phyloP scores from a whole-genome alignment of 345 rosid genomes.

The Salix dunnii region DNA sequence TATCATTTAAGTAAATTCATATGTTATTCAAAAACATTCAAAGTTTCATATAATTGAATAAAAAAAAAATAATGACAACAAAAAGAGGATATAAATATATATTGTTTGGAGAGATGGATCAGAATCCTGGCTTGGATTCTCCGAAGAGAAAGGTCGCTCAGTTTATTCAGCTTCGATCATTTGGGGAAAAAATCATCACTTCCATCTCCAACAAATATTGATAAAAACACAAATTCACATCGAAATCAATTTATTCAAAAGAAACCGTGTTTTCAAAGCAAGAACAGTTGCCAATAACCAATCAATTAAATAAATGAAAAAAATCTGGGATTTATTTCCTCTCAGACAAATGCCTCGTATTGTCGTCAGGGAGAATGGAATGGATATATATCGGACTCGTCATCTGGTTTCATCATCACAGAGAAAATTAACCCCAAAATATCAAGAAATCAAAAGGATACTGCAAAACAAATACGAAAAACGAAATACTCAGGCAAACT shows the following conservation, averaged over 20 bases:
- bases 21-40: too few species aligned
- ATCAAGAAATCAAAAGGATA: too few species aligned
- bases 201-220: neutral
- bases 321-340: neutral
- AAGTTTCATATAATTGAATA: too few species aligned
- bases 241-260: neutral
- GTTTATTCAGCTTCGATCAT: slow-evolving; percentile 1
- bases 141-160: neutral
- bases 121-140: neutral
- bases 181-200: neutral
- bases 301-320: too few species aligned
- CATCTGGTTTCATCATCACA: neutral
- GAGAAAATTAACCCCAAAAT: neutral
- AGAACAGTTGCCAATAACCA: neutral
- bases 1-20: too few species aligned
- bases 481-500: too few species aligned
- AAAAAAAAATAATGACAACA: too few species aligned
- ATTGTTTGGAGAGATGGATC: neutral
- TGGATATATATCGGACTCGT: neutral
- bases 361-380: neutral
- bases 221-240: neutral
- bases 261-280: neutral
- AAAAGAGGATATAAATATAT: neutral
- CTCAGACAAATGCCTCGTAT: slow-evolving; percentile 1
- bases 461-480: too few species aligned